phyloP scores from a whole-genome alignment of 805 yeast species.

The Tetrapisispora nanseiensis region DNA sequence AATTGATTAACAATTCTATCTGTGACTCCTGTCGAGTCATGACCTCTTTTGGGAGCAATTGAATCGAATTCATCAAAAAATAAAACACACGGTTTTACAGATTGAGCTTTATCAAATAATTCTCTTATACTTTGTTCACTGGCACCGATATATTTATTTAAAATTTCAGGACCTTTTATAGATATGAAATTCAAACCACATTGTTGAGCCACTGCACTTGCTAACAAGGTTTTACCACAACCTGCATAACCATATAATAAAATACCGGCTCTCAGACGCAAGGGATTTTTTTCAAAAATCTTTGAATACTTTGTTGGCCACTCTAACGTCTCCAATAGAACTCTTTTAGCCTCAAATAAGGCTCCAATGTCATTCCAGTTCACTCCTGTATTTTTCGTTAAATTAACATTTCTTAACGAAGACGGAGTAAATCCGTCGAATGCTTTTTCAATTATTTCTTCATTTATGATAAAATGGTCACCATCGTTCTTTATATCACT shows the following conservation, averaged over 20 bases:
- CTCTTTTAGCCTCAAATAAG: constrained; percentile 58
- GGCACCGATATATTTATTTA: constrained; percentile 94
- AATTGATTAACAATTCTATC: constrained; percentile 95
- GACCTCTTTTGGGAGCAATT: constrained; percentile 96
- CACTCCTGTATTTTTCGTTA: constrained; percentile 51
- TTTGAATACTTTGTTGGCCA: constrained; percentile 98
- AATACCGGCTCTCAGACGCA: constrained; percentile 81
- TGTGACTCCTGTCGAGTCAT: constrained; percentile 95
- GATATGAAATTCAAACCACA: constrained; percentile 91
- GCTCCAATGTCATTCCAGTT: constrained; percentile 92
- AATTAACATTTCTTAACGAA: constrained; percentile 73
- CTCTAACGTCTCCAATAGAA: constrained; percentile 78
- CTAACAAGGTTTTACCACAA: constrained; percentile 89
- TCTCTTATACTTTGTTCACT: constrained; percentile 93
- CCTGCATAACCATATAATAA: constrained; percentile 94
- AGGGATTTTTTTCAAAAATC: constrained; percentile 80
- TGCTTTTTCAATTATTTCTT: constrained; percentile 43
- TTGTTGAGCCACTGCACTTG: constrained; percentile 87
- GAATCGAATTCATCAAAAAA: constrained; percentile 96
- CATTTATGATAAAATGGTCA: constrained; percentile 3
- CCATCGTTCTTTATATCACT: neutral
- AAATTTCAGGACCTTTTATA: constrained; percentile 90
- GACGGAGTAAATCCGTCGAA: constrained; percentile 68
- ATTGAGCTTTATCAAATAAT: constrained; percentile 84
- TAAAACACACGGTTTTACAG: constrained; percentile 86